A percentile compares a stretch with the other conserved stretches of the same genome.
Evolutionary conservation across 306 rosid species (phyloP).

Genomic region (Cicer pinnatifidum): DNA sequence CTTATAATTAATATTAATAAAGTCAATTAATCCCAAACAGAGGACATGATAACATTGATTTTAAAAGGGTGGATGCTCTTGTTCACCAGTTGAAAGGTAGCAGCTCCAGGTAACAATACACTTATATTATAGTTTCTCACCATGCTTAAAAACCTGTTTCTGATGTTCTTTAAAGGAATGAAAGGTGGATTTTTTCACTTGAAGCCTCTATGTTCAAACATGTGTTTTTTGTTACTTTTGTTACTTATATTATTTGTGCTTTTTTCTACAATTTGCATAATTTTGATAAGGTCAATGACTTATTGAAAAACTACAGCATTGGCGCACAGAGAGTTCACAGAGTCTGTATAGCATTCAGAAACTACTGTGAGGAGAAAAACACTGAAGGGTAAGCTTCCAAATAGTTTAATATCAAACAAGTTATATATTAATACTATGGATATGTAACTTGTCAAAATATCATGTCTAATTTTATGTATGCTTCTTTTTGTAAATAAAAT

Average conservation of each 20-base stretch:
- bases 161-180: too few species aligned
- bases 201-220: too few species aligned
- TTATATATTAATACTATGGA: background rate
- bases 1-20: background rate
- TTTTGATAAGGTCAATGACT: conserved; percentile 40
- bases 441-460: background rate
- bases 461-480: conserved; percentile 1
- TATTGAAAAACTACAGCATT: conserved; percentile 59
- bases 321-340: conserved; percentile 82
- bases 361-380: conserved; percentile 60
- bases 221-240: too few species aligned
- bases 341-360: conserved; percentile 65
- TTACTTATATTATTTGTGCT: background rate
- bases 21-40: conserved; percentile 45
- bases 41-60: conserved; percentile 61
- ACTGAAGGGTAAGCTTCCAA: conserved; percentile 66
- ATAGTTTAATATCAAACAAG: background rate
- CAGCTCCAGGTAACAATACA: conserved; percentile 74
- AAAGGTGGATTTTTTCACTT: too few species aligned
- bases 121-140: background rate
- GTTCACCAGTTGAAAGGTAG: conserved; percentile 93
- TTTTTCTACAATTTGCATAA: background rate
- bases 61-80: conserved; percentile 64
- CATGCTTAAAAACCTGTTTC: too few species aligned
- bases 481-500: background rate